Conservation (phyloP, 1,284 basidiomycete genomes). For the Sanghuangporus weigelae region DNA sequence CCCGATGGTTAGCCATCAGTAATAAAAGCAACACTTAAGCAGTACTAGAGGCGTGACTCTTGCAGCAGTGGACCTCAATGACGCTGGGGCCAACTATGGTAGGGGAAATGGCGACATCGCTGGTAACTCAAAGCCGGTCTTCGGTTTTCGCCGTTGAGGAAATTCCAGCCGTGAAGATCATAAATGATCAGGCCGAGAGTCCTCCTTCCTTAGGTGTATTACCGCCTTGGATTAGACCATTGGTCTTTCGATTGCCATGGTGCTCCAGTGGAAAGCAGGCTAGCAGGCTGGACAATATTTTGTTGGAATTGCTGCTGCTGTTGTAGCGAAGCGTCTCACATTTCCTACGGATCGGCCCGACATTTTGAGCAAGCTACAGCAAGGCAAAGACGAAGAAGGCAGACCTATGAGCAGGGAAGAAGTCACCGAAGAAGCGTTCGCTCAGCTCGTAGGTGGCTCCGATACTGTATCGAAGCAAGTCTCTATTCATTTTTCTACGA, state of each 20-base stretch:
- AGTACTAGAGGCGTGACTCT: slow-evolving; percentile 69
- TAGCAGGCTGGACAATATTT: slow-evolving; percentile 21
- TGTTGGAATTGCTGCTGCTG: slow-evolving; percentile 77
- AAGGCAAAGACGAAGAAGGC: slow-evolving; percentile 42
- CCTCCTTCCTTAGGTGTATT: slow-evolving; percentile 81
- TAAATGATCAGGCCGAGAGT: slow-evolving; percentile 88
- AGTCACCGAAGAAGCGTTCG: slow-evolving; percentile 45
- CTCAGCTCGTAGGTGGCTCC: slow-evolving; percentile 43
- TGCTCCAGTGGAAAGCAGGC: slow-evolving; percentile 54
- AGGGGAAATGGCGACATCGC: slow-evolving; percentile 19
- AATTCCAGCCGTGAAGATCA: slow-evolving; percentile 71
- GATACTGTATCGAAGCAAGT: slow-evolving; percentile 77
- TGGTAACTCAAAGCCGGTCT: background rate
- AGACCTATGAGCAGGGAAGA: slow-evolving; percentile 40
- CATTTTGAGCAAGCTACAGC: slow-evolving; percentile 15
- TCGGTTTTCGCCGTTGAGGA: slow-evolving; percentile 20
- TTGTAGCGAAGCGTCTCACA: slow-evolving; percentile 25
- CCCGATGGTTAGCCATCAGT: too few relatives aligned
- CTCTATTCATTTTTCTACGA: background rate
- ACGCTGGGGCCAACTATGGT: slow-evolving; percentile 55
- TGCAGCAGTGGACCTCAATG: slow-evolving; percentile 42
- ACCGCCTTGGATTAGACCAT: slow-evolving; percentile 69
- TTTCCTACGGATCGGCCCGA: slow-evolving; percentile 12
- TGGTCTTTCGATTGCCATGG: slow-evolving; percentile 65
- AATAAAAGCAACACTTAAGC: too few relatives aligned